Percentiles rank a stretch among this genome's conserved stretches.
Conservation (phyloP, 192 early-diverging fungal genomes). For the Coemansia sp. region DNA sequence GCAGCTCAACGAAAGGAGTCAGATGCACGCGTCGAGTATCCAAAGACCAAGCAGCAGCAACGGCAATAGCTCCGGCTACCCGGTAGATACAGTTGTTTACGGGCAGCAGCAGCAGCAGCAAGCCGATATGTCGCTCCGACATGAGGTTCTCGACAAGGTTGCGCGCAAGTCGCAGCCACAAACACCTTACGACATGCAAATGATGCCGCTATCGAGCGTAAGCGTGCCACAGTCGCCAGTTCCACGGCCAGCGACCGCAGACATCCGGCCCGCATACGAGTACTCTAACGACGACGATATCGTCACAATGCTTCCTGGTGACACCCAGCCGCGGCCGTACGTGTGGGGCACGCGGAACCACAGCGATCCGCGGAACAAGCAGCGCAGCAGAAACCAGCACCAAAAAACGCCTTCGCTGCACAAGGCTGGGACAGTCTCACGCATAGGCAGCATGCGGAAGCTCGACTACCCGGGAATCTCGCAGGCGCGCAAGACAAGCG, state of each 20-base stretch:
- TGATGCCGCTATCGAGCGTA: slow-evolving; percentile 13
- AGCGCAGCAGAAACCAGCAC: slow-evolving; percentile 12
- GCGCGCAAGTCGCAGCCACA: slow-evolving; percentile 47
- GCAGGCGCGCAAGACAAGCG: slow-evolving; percentile 47
- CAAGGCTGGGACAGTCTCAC: slow-evolving; percentile 17
- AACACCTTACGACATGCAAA: slow-evolving; percentile 30
- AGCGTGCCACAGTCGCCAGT: slow-evolving; percentile 18
- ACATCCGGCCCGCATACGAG: not conserved
- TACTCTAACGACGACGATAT: slow-evolving; percentile 24
- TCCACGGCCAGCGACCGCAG: slow-evolving; percentile 21
- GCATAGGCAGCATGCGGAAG: slow-evolving; percentile 24
- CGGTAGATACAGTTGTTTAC: slow-evolving; percentile 13
- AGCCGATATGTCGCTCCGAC: slow-evolving; percentile 30
- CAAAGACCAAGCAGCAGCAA: slow-evolving; percentile 7
- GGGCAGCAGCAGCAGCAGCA: slow-evolving; percentile 5
- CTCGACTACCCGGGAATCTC: slow-evolving; percentile 15
- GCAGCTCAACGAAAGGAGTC: not conserved
- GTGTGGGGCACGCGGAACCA: slow-evolving; percentile 17
- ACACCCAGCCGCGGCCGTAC: slow-evolving; percentile 25
- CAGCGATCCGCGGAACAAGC: slow-evolving; percentile 14
- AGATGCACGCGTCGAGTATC: not conserved
- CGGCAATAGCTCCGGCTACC: slow-evolving; percentile 12
- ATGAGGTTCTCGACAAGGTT: slow-evolving; percentile 46
- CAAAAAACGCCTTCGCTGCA: slow-evolving; percentile 12
- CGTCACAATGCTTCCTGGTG: slow-evolving; percentile 42